Evolutionary conservation across 169 alveolate species (phyloP).

Genomic region (Babesia ovata): DNA sequence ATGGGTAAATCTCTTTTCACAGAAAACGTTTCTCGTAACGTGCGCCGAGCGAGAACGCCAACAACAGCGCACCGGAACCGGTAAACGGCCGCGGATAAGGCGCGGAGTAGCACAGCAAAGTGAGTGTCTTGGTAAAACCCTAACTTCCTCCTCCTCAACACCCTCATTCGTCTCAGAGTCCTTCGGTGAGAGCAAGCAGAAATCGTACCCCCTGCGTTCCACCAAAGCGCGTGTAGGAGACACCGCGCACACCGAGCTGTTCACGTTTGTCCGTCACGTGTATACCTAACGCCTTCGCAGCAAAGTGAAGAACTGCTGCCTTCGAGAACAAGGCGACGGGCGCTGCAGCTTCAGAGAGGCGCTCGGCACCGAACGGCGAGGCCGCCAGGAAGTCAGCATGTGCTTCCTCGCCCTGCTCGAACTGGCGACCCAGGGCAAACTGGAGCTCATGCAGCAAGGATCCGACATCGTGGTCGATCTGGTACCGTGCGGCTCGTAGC

Average conservation of each 20-base stretch:
- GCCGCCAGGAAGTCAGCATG: constrained; percentile 18
- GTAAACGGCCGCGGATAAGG: too few species aligned
- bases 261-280: constrained; percentile 1
- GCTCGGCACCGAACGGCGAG: background rate
- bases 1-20: background rate
- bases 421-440: constrained; percentile 21
- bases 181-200: background rate
- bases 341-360: constrained; percentile 3
- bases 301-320: background rate
- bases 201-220: constrained; percentile 3
- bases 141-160: too few species aligned
- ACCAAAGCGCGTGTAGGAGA: background rate
- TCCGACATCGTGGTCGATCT: constrained; percentile 12
- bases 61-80: background rate
- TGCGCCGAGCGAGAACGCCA: background rate
- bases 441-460: background rate
- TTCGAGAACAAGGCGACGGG: background rate
- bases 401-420: constrained; percentile 24
- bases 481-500: background rate
- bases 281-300: background rate
- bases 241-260: background rate
- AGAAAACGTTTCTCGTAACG: background rate
- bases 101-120: too few species aligned
- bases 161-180: too few species aligned
- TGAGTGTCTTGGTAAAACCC: too few species aligned